Evolutionary conservation across 768 basidiomycete genomes (phyloP).

Genomic region (Suillus cothurnatus): DNA sequence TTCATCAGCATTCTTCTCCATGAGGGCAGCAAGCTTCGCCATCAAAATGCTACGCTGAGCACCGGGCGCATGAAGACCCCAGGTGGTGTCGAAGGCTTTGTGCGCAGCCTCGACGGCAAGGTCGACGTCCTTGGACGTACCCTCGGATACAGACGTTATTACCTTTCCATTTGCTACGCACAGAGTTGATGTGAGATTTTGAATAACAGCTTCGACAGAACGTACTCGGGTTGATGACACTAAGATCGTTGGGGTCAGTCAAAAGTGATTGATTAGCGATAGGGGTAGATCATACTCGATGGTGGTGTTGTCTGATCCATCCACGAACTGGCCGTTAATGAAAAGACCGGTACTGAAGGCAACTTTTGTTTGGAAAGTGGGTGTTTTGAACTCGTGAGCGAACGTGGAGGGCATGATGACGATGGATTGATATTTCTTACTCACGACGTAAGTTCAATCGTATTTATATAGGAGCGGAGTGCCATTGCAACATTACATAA

Average conservation of each 20-base stretch:
- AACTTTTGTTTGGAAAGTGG: slow-evolving; percentile 57
- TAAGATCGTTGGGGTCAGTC: slow-evolving; percentile 22
- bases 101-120: slow-evolving; percentile 69
- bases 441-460: not conserved
- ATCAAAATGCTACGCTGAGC: slow-evolving; percentile 55
- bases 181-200: slow-evolving; percentile 16
- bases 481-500: not conserved
- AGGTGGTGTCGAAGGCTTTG: slow-evolving; percentile 59
- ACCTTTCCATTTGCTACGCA: slow-evolving; percentile 62
- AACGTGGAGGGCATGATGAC: slow-evolving; percentile 46
- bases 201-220: slow-evolving; percentile 8
- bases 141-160: slow-evolving; percentile 60
- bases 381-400: slow-evolving; percentile 53
- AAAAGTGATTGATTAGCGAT: not conserved
- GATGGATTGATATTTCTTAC: not conserved
- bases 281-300: slow-evolving; percentile 59
- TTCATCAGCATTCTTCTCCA: slow-evolving; percentile 63
- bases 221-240: slow-evolving; percentile 60
- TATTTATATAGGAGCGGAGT: slow-evolving; percentile 25
- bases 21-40: slow-evolving; percentile 60
- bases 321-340: slow-evolving; percentile 69
- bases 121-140: slow-evolving; percentile 72
- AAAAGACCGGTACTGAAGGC: slow-evolving; percentile 67
- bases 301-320: slow-evolving; percentile 54
- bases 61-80: slow-evolving; percentile 68